phyloP scores from a whole-genome alignment of 768 basidiomycete species.

The Lactarius trivialis region DNA sequence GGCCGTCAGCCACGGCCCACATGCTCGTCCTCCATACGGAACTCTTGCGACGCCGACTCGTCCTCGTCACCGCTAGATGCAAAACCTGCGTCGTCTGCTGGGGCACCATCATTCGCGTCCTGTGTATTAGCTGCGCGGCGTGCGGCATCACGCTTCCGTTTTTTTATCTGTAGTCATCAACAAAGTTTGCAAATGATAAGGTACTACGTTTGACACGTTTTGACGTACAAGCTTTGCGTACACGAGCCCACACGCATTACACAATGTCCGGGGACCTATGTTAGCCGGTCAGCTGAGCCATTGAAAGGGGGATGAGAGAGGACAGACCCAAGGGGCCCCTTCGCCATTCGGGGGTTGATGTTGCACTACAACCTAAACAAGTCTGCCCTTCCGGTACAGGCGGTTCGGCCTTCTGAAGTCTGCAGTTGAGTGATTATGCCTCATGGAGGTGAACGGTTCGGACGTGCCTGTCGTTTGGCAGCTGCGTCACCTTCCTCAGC shows the following conservation, averaged over 20 bases:
- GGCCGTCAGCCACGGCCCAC: constrained; percentile 15
- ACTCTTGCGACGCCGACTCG: constrained; percentile 24
- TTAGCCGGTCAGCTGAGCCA: constrained; percentile 21
- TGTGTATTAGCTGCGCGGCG: constrained; percentile 15
- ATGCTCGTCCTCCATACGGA: constrained; percentile 21
- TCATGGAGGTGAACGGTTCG: constrained; percentile 6
- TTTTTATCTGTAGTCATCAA: constrained; percentile 22
- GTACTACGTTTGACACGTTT: constrained; percentile 6
- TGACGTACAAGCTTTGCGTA: constrained; percentile 70
- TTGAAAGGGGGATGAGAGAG: neutral
- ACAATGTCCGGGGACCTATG: constrained; percentile 71
- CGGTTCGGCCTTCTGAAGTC: constrained; percentile 35
- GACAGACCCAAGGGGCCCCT: constrained; percentile 70
- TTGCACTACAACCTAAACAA: constrained; percentile 76
- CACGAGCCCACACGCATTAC: constrained; percentile 82
- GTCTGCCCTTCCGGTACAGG: constrained; percentile 56
- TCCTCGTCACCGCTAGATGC: constrained; percentile 24
- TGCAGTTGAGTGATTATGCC: constrained; percentile 9
- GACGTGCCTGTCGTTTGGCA: constrained; percentile 28
- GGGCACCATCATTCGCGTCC: constrained; percentile 11
- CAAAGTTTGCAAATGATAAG: constrained; percentile 10
- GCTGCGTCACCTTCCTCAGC: constrained; percentile 27
- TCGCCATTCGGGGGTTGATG: constrained; percentile 84
- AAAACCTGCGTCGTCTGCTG: constrained; percentile 15
- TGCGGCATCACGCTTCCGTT: constrained; percentile 23